A percentile compares a stretch with the other conserved stretches of the same genome.
Conservation (phyloP, 148 eudicot species). For the Linanthus parryae region DNA sequence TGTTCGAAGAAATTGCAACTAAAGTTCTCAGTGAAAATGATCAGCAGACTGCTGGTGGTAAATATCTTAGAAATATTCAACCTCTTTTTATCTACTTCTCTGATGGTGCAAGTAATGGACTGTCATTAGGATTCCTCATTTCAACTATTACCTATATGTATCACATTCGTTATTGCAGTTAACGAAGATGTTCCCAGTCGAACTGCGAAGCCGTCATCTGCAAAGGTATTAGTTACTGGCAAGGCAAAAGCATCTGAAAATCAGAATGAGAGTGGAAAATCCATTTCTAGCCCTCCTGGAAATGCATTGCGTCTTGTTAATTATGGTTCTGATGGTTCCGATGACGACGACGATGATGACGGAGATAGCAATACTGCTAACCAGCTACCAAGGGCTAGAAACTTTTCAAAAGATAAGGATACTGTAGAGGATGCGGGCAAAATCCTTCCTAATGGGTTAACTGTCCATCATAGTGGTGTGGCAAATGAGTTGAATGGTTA, state of each 20-base stretch:
- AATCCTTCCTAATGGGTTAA: slow-evolving; percentile 19
- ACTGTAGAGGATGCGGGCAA: slow-evolving; percentile 33
- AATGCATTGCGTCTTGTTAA: slow-evolving; percentile 80
- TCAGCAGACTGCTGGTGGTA: slow-evolving; percentile 44
- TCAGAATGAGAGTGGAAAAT: slow-evolving; percentile 54
- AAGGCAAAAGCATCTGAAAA: slow-evolving; percentile 36
- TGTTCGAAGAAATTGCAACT: slow-evolving; percentile 90
- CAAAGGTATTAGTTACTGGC: slow-evolving; percentile 52
- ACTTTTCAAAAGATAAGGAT: slow-evolving; percentile 18
- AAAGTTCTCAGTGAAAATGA: slow-evolving; percentile 81
- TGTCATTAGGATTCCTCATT: background rate
- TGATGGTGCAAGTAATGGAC: background rate
- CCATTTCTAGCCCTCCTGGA: slow-evolving; percentile 59
- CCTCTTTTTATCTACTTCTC: background rate
- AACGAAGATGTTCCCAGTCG: slow-evolving; percentile 23
- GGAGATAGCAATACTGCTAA: slow-evolving; percentile 9
- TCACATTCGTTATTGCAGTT: slow-evolving; percentile 20
- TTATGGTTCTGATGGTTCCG: slow-evolving; percentile 90
- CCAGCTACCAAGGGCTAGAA: slow-evolving; percentile 19
- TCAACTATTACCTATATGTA: background rate
- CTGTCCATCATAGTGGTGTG: slow-evolving; percentile 10
- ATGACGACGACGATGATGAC: slow-evolving; percentile 56
- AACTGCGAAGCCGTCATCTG: slow-evolving; percentile 27
- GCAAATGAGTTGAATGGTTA: slow-evolving; percentile 17
- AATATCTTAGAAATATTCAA: background rate